Evolutionary conservation across 2,329 filamentous ascomycete genomes (phyloP), one percentile per base, ranked within the genome.

Genomic region (Mycocentrospora acerina): DNA sequence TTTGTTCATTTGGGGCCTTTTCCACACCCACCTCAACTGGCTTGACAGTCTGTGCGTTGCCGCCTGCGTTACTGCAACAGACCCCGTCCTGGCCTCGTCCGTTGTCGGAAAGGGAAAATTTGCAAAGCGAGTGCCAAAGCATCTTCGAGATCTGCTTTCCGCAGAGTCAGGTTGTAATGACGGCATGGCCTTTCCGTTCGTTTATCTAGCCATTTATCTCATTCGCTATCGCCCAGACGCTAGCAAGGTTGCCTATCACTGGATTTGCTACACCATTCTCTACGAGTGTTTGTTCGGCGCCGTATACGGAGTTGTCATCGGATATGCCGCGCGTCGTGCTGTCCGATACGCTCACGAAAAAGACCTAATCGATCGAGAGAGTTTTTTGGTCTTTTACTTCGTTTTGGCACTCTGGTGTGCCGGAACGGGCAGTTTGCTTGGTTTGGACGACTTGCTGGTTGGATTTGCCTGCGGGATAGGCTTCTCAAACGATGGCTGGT

Each of bases 51-150:
- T 98, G 38, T 84, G 86, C 24, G 79, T 90, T 48, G 86, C 93
- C 13, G 93, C 93, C 42, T 98, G 93, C 64, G 90, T 98, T 37
- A 98, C 93, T 3, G 93, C 93, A 31, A 98, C 93, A 4, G 93
- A 98, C 71, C 93, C 93, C 38, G 93, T 98, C 53, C 74, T 98
- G 61, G 93, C 93, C 18, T 97, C 93, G 11, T 98, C 93, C 12
- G 93, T 98, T 37, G 93, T 98, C 35, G 93, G 93, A 66, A 98
- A 97, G 73, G 93, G 93, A 59, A 98, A 98, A 70, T 98, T 98
- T 60, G 91, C 93, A 24, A 95, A 95, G 72, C 83, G 93, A 48
- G 90, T 98, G 4, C 93, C 93, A 15, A 97, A 96, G 74, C 93
- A 98, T 82, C 74, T 98, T 71, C 81, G 93, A 76, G 93, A 98